Percentiles rank a stretch among this genome's conserved stretches.
phyloP scores from a whole-genome alignment of 2,329 filamentous ascomycete genomes.

The Daldinia sp. region DNA sequence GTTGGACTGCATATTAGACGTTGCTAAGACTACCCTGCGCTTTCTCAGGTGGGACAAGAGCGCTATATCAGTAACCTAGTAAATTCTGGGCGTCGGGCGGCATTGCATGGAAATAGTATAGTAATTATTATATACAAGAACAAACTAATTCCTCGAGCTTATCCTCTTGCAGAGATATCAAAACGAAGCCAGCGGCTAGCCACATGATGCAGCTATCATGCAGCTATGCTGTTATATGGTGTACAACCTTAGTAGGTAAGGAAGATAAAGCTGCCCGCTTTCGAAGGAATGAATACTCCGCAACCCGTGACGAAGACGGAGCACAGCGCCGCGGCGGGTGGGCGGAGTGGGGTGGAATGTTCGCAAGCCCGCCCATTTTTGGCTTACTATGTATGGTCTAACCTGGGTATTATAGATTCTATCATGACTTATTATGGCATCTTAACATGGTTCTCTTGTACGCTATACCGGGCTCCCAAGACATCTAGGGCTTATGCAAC shows the following conservation, averaged over 20 bases:
- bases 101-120: constrained; percentile 7
- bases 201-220: background rate
- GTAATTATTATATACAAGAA: no score
- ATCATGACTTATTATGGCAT: constrained; percentile 16
- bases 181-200: background rate
- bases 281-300: constrained; percentile 16
- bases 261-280: no score
- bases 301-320: constrained; percentile 28
- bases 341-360: constrained; percentile 34
- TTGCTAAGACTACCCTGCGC: background rate
- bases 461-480: no score
- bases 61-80: constrained; percentile 7
- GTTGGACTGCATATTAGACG: background rate
- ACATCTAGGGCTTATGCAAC: background rate
- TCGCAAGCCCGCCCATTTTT: constrained; percentile 23
- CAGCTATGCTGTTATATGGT: no score
- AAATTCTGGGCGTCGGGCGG: constrained; percentile 6
- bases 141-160: background rate
- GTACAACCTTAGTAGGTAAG: no score
- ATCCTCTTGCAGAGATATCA: background rate
- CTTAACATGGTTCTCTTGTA: constrained; percentile 6
- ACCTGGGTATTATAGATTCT: no score
- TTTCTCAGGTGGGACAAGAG: constrained; percentile 12
- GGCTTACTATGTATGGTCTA: background rate
- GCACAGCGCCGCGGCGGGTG: constrained; percentile 18